Base-by-base conservation (phyloP, 768 basidiomycete species). In the Suillus cothurnatus region DNA sequence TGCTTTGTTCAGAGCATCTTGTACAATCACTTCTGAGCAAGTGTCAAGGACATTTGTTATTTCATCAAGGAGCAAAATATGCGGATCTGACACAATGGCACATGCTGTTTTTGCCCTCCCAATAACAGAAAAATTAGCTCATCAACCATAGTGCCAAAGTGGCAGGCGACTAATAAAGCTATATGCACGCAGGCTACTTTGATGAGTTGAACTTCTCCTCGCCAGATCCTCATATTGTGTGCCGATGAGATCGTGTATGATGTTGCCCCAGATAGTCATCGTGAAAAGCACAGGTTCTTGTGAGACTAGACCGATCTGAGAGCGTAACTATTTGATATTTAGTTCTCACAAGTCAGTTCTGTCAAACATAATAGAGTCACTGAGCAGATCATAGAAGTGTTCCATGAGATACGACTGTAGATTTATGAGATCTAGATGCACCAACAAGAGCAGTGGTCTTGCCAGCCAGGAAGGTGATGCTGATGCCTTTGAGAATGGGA, bases 1-100 rank as follows among this genome's bases (percentile, higher is more conserved):
- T 4, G 84, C 84, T 70, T 83, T 84, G 74, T 85, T 82, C 19
- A 86, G 72, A 31, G 84, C 85, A 65, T 84, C 79, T 70, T 85
- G 85, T 2, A 86, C 85, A 59, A 85, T 76, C 28, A 81, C 83
- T 62, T 84, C 84, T 6, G 81, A 81, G 62, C 81, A 78, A 1
- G 84, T 82, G 67, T 85, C 84, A 3, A 85, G 73, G 14, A 83
- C 84, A 26, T 76, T 78, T 1, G 84, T 85, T 2, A 79, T 82
- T 66, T 85, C 84, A 64, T 85, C 84, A 55, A 85, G 77, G 8
- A 86, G 73, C 4, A 86, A 71, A 49, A 86, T 81, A 23, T 74
- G 71, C 0, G 84, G 84, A 69, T 84, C 81, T 11, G 82, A 84
- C 39, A 84, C 82, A 61, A 82, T 81, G 5, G 81, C 81, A 85